phyloP scores from a whole-genome alignment of 2,329 filamentous ascomycete genomes.

The Hyphodiscus sp. region DNA sequence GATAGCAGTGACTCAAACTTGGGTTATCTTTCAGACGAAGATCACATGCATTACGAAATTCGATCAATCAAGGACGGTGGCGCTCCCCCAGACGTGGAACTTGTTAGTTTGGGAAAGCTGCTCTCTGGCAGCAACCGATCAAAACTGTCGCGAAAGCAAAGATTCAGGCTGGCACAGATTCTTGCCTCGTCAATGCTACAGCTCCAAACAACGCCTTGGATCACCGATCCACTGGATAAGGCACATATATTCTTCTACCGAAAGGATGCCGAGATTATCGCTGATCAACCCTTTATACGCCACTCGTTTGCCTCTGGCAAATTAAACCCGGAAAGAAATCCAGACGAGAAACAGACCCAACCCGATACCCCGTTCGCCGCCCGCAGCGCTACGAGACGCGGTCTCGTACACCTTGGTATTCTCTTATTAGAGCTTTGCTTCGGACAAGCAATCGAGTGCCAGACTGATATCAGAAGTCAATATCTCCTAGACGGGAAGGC shows the following conservation, averaged over 20 bases:
- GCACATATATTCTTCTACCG: neutral
- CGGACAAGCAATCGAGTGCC: conserved; percentile 19
- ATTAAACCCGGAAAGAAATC: neutral
- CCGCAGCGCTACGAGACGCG: neutral
- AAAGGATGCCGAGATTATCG: neutral
- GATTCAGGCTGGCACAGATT: neutral
- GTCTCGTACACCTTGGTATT: conserved; percentile 18
- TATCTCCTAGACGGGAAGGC: neutral
- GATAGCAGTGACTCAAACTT: no score
- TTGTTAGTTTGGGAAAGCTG: neutral
- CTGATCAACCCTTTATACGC: conserved; percentile 13
- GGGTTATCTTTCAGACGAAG: no score
- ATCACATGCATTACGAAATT: no score
- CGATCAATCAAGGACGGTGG: no score
- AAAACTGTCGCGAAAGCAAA: neutral
- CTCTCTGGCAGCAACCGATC: neutral
- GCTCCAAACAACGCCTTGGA: neutral
- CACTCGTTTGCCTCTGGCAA: conserved; percentile 1
- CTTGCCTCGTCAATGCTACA: neutral
- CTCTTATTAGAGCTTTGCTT: conserved; percentile 25
- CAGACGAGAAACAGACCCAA: neutral
- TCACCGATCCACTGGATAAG: neutral
- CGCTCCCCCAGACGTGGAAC: no score
- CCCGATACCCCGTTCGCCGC: neutral
- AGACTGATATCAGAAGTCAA: conserved; percentile 7